A percentile compares a stretch with the other conserved stretches of the same genome.
These are phyloP conservation scores for Aspergillus ochraceus DNA, from an alignment of 2,329 filamentous ascomycete species.

Conservation along the genomic window DNA sequence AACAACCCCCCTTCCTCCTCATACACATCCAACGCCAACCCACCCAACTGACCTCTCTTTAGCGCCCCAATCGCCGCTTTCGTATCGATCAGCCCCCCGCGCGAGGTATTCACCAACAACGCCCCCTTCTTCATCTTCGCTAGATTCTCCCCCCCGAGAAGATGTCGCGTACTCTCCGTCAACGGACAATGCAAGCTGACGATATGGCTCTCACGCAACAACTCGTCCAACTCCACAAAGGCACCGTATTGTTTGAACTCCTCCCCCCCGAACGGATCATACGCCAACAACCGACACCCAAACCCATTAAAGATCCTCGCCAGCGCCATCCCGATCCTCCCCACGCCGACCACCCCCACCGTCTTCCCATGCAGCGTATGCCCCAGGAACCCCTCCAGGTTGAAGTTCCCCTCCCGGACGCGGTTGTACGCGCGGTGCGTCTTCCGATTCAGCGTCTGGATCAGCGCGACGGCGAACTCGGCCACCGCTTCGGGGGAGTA, in stretches of 20 bases:
- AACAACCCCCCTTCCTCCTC: conserved; percentile 62
- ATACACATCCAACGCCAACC: conserved; percentile 67
- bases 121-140: conserved; percentile 59
- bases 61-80: conserved; percentile 60
- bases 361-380: conserved; percentile 64
- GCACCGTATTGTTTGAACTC: conserved; percentile 51
- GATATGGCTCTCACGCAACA: conserved; percentile 60
- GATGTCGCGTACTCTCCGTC: conserved; percentile 58
- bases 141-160: conserved; percentile 59
- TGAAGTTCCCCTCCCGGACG: conserved; percentile 68
- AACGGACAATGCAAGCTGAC: conserved; percentile 68
- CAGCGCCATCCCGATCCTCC: conserved; percentile 63
- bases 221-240: conserved; percentile 55
- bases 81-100: conserved; percentile 65
- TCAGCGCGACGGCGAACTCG: conserved; percentile 67
- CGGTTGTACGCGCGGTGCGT: conserved; percentile 69
- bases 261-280: conserved; percentile 57
- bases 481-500: conserved; percentile 71
- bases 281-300: conserved; percentile 62
- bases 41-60: conserved; percentile 61
- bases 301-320: conserved; percentile 65
- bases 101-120: conserved; percentile 65
- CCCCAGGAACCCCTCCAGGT: conserved; percentile 60
- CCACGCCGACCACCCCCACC: conserved; percentile 65
- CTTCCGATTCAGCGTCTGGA: conserved; percentile 67